A percentile compares a stretch with the other conserved stretches of the same genome.
These are phyloP conservation scores for Vicia sativa DNA, from an alignment of 306 rosid genomes.

Conservation along the genomic window DNA sequence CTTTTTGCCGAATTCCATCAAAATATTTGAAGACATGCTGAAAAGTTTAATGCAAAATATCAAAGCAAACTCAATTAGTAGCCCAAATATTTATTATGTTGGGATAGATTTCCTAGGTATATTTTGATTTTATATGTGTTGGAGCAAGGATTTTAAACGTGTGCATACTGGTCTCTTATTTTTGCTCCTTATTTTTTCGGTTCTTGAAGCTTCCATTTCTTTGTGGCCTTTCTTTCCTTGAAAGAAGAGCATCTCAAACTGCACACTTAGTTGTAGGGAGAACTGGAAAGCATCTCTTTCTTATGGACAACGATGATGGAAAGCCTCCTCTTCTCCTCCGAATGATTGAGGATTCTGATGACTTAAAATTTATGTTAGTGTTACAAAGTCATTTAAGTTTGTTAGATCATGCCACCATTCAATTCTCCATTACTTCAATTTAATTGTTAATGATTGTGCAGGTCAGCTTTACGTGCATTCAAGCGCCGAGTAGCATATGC, in stretches of 20 bases:
- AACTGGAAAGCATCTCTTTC: constrained; percentile 96
- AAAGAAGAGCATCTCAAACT: constrained; percentile 87
- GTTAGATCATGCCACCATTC: constrained; percentile 28
- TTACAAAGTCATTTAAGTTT: constrained; percentile 22
- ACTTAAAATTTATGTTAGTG: constrained; percentile 88
- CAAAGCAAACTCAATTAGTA: constrained; percentile 12
- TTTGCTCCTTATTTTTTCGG: constrained; percentile 19
- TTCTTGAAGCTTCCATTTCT: constrained; percentile 79
- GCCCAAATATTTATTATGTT: background rate
- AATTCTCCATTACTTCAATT: constrained; percentile 27
- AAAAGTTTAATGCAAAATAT: constrained; percentile 1
- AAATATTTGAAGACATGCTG: background rate
- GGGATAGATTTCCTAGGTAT: constrained; percentile 13
- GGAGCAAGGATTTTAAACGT: background rate
- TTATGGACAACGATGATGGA: constrained; percentile 69
- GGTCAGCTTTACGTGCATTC: constrained; percentile 81
- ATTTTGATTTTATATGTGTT: background rate
- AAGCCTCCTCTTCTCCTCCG: constrained; percentile 84
- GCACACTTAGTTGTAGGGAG: constrained; percentile 92
- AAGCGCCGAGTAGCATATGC: constrained; percentile 96
- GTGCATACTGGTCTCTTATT: constrained; percentile 14
- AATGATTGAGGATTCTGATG: constrained; percentile 80
- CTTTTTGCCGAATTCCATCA: too few species aligned
- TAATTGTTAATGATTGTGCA: constrained; percentile 45
- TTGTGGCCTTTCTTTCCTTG: constrained; percentile 91